Evolutionary conservation across 2,329 filamentous ascomycete species (phyloP).

Genomic region (Verticillium dahliae): DNA sequence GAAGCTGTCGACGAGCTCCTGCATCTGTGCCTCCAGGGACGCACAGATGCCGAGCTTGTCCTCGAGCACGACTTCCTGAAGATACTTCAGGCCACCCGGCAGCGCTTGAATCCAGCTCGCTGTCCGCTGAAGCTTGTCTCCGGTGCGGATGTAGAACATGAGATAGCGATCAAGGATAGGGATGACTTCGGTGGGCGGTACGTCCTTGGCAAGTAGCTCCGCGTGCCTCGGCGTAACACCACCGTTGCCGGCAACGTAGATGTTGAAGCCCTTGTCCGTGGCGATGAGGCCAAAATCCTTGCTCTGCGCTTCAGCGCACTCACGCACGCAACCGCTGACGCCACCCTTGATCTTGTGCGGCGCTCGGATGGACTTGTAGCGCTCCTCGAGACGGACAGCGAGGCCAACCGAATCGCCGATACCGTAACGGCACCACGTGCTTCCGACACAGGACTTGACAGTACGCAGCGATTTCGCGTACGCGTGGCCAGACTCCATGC

Average conservation of each 20-base stretch:
- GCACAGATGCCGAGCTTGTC: conserved; percentile 83
- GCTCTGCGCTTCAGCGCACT: conserved; percentile 87
- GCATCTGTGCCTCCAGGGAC: conserved; percentile 82
- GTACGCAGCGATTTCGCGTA: conserved; percentile 86
- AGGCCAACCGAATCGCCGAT: conserved; percentile 88
- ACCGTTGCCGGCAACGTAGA: conserved; percentile 85
- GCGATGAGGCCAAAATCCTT: conserved; percentile 93
- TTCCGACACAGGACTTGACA: conserved; percentile 87
- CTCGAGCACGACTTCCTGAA: conserved; percentile 74
- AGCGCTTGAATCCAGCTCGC: conserved; percentile 82
- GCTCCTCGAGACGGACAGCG: conserved; percentile 79
- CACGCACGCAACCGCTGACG: conserved; percentile 84
- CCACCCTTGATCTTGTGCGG: conserved; percentile 91
- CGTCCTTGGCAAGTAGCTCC: conserved; percentile 79
- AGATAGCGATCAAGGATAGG: conserved; percentile 83
- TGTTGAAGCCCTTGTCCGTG: conserved; percentile 88
- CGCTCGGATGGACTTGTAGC: conserved; percentile 84
- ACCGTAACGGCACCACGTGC: conserved; percentile 85
- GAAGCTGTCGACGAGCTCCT: conserved; percentile 73
- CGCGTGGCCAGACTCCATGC: conserved; percentile 85
- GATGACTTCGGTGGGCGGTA: conserved; percentile 74
- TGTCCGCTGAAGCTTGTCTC: conserved; percentile 83
- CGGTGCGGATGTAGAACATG: conserved; percentile 90
- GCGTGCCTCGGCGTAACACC: conserved; percentile 79
- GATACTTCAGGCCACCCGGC: conserved; percentile 76